Evolutionary conservation across 495 filamentous ascomycete genomes (phyloP), one percentile per base, ranked within the genome.

Genomic region (Talaromyces liani): DNA sequence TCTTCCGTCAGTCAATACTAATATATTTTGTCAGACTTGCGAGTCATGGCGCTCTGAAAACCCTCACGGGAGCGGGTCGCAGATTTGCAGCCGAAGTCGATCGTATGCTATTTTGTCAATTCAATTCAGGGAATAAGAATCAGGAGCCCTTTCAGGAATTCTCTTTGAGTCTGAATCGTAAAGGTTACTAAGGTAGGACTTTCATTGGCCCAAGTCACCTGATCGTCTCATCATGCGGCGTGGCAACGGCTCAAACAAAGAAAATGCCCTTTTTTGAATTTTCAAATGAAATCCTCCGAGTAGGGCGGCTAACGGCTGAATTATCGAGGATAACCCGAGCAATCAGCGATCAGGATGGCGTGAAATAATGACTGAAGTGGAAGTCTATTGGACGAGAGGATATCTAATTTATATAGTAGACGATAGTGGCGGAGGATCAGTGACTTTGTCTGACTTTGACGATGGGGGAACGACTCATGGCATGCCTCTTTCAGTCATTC

Each of bases 221-320:
- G 60, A 62, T 53, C 41, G 41, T 33, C 41, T 51, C 45, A 22
- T 51, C 60, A 62, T 62, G 60, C 60, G 60, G 60, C 60, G 60
- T 62, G 60, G 60, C 47, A 62, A 62, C 60, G 60, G 60, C 10
- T 33, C 25, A 14, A 62, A 62, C 60, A 62, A 62, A 62, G 45
- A 34, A 62, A 62, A 45, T 18, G 9, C 14, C 9, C 3, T 39
- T 18, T 20, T 25, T 20, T 41, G 36, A 41, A 45, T 25, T 41
- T 10, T n/a, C n/a, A 27, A 45, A n/a, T 20, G 39, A 29, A 60
- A 60, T 29, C 39, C 58, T 60, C 58, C 58, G 58, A 60, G 31
- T 39, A 18, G 58, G 22, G 58, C 58, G 58, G 33, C 58, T 60
- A 24, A 36, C 58, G 58, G 58, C 58, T 60, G 58, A 60, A 29